A percentile compares a stretch with the other conserved stretches of the same genome.
Conservation (phyloP, 768 basidiomycete genomes). For the Mycena galopus region DNA sequence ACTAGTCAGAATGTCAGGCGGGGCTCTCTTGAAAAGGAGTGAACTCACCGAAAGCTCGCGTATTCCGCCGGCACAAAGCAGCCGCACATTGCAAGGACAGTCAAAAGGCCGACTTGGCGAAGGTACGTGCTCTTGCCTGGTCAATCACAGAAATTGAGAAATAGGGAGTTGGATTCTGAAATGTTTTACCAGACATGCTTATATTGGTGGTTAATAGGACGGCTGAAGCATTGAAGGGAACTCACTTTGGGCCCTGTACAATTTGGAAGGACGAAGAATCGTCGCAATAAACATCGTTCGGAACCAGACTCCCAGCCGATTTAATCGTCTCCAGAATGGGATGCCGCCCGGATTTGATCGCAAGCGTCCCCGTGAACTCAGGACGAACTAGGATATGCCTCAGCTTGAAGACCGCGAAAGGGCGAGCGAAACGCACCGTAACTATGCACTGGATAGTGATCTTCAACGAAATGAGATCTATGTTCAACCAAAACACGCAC, state of each 20-base stretch:
- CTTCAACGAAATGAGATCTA: constrained; percentile 1
- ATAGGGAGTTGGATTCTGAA: not conserved
- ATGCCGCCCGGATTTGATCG: constrained; percentile 91
- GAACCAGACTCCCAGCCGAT: constrained; percentile 76
- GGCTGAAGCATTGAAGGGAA: constrained; percentile 5
- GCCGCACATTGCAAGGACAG: constrained; percentile 90
- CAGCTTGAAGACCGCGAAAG: not conserved
- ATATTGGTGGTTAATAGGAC: not conserved
- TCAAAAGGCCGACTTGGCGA: constrained; percentile 85
- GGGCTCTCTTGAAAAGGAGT: not conserved
- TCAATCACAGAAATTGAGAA: not conserved
- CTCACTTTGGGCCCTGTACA: constrained; percentile 91
- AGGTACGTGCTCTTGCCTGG: constrained; percentile 94
- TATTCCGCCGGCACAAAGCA: constrained; percentile 96
- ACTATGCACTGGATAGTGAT: constrained; percentile 54
- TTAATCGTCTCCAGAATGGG: constrained; percentile 86
- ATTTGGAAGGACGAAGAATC: constrained; percentile 90
- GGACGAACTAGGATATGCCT: constrained; percentile 74
- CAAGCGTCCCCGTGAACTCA: constrained; percentile 90
- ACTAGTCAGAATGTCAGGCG: constrained; percentile 49
- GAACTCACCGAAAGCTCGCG: constrained; percentile 80
- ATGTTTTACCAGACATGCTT: constrained; percentile 71
- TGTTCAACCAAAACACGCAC: constrained; percentile 57
- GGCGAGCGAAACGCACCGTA: constrained; percentile 50
- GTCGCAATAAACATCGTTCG: constrained; percentile 93